Evolutionary conservation across 2,329 filamentous ascomycete species (phyloP).

Genomic region (Cladosporium phlei): DNA sequence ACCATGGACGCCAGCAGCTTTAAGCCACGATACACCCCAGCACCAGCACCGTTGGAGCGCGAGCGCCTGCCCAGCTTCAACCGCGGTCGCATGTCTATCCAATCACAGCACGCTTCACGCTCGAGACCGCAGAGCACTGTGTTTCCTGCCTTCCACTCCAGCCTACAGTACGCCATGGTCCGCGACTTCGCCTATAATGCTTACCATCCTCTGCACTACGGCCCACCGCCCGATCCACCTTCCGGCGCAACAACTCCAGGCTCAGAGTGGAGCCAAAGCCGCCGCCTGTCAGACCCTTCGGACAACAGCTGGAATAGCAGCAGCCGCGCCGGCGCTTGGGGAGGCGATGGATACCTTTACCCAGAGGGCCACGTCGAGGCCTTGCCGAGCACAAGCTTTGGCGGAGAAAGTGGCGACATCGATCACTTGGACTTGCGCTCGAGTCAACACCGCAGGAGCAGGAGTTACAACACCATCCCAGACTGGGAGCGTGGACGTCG

Average conservation of each 20-base stretch:
- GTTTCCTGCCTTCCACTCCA: conserved; percentile 80
- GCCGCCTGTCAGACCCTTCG: conserved; percentile 67
- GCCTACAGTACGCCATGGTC: conserved; percentile 79
- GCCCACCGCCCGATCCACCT: conserved; percentile 73
- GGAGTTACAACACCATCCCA: conserved; percentile 88
- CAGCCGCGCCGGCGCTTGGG: conserved; percentile 50
- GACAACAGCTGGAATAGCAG: conserved; percentile 29
- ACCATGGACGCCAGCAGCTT: not conserved
- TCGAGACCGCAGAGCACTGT: conserved; percentile 59
- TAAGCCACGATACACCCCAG: not conserved
- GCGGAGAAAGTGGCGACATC: conserved; percentile 19
- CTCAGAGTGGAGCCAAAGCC: conserved; percentile 68
- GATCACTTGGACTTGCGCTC: conserved; percentile 15
- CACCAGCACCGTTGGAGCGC: conserved; percentile 2
- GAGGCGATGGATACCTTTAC: conserved; percentile 33
- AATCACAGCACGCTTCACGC: not conserved
- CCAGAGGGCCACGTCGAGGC: conserved; percentile 23
- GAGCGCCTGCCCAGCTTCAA: conserved; percentile 9
- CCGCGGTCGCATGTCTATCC: conserved; percentile 8
- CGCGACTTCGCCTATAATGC: conserved; percentile 91
- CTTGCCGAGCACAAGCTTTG: conserved; percentile 33
- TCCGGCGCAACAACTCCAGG: conserved; percentile 81
- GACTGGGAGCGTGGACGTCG: conserved; percentile 55
- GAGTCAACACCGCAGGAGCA: conserved; percentile 33
- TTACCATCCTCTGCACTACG: conserved; percentile 85